Evolutionary conservation across 495 filamentous ascomycete genomes (phyloP).

Genomic region (Penicillium samsonianum): DNA sequence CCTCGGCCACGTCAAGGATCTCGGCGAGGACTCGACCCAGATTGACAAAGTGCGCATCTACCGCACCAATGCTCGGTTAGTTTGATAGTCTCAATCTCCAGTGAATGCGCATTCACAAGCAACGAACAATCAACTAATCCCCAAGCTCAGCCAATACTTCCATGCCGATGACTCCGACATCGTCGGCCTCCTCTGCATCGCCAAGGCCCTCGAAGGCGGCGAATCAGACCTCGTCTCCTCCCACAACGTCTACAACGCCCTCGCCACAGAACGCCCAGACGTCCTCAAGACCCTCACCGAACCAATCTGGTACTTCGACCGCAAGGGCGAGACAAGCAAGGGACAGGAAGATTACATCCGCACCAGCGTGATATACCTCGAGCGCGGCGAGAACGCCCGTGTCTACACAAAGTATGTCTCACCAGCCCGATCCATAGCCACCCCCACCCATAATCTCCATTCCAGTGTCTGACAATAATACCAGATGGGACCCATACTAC

Average conservation of each 20-base stretch:
- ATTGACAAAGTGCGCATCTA: constrained; percentile 83
- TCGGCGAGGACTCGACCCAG: constrained; percentile 73
- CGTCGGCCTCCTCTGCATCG: constrained; percentile 82
- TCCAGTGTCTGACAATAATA: constrained; percentile 13
- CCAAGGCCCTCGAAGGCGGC: constrained; percentile 75
- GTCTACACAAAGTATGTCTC: constrained; percentile 55
- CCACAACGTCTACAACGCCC: constrained; percentile 80
- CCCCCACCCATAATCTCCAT: neutral
- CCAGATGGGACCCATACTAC: constrained; percentile 80
- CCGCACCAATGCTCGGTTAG: constrained; percentile 74
- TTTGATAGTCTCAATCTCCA: neutral
- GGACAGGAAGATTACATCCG: constrained; percentile 78
- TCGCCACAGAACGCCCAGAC: constrained; percentile 75
- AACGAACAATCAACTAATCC: too few species aligned
- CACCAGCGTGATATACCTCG: constrained; percentile 73
- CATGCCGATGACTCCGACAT: constrained; percentile 81
- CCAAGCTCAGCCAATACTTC: constrained; percentile 59
- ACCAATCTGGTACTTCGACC: constrained; percentile 92
- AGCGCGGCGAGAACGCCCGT: constrained; percentile 50
- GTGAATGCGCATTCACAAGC: neutral
- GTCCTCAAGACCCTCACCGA: constrained; percentile 71
- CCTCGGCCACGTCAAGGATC: constrained; percentile 82
- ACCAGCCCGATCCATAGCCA: too few species aligned
- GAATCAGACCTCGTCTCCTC: constrained; percentile 80
- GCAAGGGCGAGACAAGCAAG: constrained; percentile 78